A percentile compares a stretch with the other conserved stretches of the same genome.
Evolutionary conservation across 2,329 filamentous ascomycete genomes (phyloP).

Genomic region (Didymella keratinophila): DNA sequence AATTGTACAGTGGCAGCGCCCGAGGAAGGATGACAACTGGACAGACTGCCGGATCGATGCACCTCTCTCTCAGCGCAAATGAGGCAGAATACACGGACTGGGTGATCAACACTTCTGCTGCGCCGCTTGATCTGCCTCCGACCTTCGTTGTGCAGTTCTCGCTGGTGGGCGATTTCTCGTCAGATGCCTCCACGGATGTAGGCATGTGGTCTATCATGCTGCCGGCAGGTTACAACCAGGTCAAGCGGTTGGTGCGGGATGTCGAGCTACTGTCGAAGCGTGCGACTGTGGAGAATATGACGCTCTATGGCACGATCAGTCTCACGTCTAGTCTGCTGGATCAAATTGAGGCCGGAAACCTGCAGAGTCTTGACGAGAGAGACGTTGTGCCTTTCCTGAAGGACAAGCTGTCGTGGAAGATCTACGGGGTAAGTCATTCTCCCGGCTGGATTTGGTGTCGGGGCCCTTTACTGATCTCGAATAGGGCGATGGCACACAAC

Average conservation of each 20-base stretch:
- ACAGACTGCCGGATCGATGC: background rate
- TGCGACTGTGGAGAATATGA: conserved; percentile 15
- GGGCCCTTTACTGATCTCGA: conserved; percentile 7
- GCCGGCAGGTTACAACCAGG: conserved; percentile 18
- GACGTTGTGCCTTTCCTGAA: conserved; percentile 41
- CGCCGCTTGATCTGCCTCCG: conserved; percentile 16
- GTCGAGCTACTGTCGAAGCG: conserved; percentile 56
- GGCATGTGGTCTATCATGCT: conserved; percentile 40
- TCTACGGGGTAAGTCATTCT: conserved; percentile 32
- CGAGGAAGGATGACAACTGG: conserved; percentile 11
- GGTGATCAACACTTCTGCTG: conserved; percentile 31
- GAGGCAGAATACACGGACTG: conserved; percentile 37
- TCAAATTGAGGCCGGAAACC: conserved; percentile 25
- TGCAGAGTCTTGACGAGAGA: conserved; percentile 29
- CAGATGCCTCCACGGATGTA: conserved; percentile 26
- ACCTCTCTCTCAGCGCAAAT: background rate
- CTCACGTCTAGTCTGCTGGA: conserved; percentile 41
- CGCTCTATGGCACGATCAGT: conserved; percentile 28
- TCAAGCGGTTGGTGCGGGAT: conserved; percentile 57
- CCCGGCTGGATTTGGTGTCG: background rate
- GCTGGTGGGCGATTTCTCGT: conserved; percentile 28
- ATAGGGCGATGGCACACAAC: conserved; percentile 25
- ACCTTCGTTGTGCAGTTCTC: conserved; percentile 38
- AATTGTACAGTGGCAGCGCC: conserved; percentile 33
- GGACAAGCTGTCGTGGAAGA: conserved; percentile 39